Base-by-base conservation (phyloP, 2,329 filamentous ascomycete species). In the Neocucurbitaria cava region DNA sequence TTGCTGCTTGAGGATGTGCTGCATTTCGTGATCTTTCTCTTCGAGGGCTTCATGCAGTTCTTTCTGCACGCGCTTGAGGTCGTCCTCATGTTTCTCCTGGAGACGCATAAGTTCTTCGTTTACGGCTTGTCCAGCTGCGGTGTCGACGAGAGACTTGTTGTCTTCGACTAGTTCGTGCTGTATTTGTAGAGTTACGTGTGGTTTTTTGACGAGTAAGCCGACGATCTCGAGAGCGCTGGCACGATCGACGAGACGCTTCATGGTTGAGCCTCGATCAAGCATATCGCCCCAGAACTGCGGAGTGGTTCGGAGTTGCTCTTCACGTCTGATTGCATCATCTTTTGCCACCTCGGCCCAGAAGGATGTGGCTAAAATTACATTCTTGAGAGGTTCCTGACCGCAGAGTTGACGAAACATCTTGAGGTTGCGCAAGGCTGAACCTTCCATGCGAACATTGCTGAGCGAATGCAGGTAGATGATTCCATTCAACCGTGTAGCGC, bases 401-500 rank as follows among this genome's bases (percentile, higher is more conserved):
- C 74, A 77, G 7, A 82, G 75, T 31, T 77, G 73, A 47, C 72
- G 66, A 68, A 81, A 80, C 74, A 81, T 79, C 26, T 71, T 57
- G 1, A 82, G 60, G 52, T 81, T 81, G 44, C 73, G 70, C 23
- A 71, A 64, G 28, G 69, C 65, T 24, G 75, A 73, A 47, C 78
- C 73, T 4, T 68, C 63, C 61, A 81, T 69, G 5, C 79, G 70
- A 17, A 63, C 71, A 48, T 81, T 74, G 1, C 67, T 71, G 55
- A 82, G 81, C 0, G 70, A 69, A 46, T 81, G 79, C 8, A 82
- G 63, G 59, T 81, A 82, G 33, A 82, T 76, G 41, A 82, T 77
- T 0, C 79, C 80, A 7, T 66, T 70, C 3, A 81, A 71, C 44
- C 70, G 68, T 47, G 74, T 66, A 11, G 72, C 56, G 15, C 70